Evolutionary conservation across 306 rosid species (phyloP).

Genomic region (Vigna angularis): DNA sequence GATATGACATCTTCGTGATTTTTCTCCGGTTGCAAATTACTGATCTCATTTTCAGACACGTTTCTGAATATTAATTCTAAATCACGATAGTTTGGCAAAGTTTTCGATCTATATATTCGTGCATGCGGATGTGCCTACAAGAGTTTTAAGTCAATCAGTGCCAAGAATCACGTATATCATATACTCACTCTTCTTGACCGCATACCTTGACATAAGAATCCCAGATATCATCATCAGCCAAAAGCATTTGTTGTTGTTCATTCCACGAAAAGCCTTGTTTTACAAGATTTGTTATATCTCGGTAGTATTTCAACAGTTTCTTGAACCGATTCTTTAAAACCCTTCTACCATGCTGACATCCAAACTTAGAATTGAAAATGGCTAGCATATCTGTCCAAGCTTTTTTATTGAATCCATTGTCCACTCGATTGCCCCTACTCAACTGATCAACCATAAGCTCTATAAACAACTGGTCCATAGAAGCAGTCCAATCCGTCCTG

Average conservation of each 20-base stretch:
- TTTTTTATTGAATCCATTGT: constrained; percentile 61
- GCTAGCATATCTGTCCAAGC: constrained; percentile 80
- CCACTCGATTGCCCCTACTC: constrained; percentile 62
- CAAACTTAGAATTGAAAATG: constrained; percentile 65
- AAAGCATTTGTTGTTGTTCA: constrained; percentile 63
- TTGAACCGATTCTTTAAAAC: constrained; percentile 70
- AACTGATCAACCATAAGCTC: constrained; percentile 80
- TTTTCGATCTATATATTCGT: constrained; percentile 68
- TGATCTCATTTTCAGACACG: constrained; percentile 50
- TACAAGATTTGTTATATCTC: constrained; percentile 59
- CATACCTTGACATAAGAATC: constrained; percentile 73
- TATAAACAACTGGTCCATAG: constrained; percentile 73
- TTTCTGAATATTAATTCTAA: constrained; percentile 67
- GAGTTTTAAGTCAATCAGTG: constrained; percentile 24
- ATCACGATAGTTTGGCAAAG: constrained; percentile 70
- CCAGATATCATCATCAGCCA: constrained; percentile 74
- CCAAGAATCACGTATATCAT: constrained; percentile 25
- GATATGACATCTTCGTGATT: constrained; percentile 48
- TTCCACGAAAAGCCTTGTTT: constrained; percentile 74
- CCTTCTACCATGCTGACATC: constrained; percentile 69
- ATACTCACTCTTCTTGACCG: constrained; percentile 18
- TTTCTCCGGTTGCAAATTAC: constrained; percentile 50
- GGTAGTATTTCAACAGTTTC: constrained; percentile 69
- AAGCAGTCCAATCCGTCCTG: constrained; percentile 68
- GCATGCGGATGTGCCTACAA: constrained; percentile 70